phyloP scores from a whole-genome alignment of 1,284 basidiomycete genomes.

The Apiotrichum mycotoxinovorans region DNA sequence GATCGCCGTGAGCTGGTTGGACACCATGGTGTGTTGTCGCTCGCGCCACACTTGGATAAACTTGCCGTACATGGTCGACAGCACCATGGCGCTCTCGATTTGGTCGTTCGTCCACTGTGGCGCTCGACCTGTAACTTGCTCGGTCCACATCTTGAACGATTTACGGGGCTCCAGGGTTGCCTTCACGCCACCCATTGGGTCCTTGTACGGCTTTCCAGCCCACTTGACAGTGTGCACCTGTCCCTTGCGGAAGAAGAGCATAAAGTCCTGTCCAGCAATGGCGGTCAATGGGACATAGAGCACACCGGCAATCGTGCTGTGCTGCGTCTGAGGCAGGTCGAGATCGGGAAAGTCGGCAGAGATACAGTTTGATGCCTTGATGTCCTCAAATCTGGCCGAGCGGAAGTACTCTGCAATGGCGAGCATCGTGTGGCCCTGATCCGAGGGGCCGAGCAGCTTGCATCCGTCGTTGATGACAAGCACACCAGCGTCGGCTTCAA shows the following conservation, averaged over 20 bases:
- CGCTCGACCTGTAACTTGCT: constrained; percentile 68
- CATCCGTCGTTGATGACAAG: constrained; percentile 81
- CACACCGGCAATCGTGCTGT: constrained; percentile 72
- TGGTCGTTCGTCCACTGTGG: constrained; percentile 82
- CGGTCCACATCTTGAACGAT: constrained; percentile 79
- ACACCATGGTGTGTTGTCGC: constrained; percentile 66
- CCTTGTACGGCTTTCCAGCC: constrained; percentile 73
- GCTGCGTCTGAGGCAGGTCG: constrained; percentile 62
- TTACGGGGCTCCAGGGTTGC: constrained; percentile 65
- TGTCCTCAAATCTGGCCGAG: constrained; percentile 67
- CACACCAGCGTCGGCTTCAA: constrained; percentile 80
- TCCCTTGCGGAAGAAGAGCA: constrained; percentile 75
- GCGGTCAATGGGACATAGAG: constrained; percentile 71
- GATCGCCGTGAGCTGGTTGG: constrained; percentile 71
- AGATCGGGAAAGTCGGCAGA: constrained; percentile 72
- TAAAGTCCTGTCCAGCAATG: constrained; percentile 66
- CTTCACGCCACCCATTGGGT: constrained; percentile 31
- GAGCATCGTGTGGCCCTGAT: constrained; percentile 79
- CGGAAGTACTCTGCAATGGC: constrained; percentile 81
- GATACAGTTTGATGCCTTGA: constrained; percentile 63
- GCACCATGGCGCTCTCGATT: constrained; percentile 76
- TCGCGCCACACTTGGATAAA: constrained; percentile 82
- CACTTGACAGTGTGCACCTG: constrained; percentile 69
- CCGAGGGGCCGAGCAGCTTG: constrained; percentile 68
- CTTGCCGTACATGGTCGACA: constrained; percentile 68